Conservation (phyloP, 148 eudicot species). For the Rhododendron vialii region DNA sequence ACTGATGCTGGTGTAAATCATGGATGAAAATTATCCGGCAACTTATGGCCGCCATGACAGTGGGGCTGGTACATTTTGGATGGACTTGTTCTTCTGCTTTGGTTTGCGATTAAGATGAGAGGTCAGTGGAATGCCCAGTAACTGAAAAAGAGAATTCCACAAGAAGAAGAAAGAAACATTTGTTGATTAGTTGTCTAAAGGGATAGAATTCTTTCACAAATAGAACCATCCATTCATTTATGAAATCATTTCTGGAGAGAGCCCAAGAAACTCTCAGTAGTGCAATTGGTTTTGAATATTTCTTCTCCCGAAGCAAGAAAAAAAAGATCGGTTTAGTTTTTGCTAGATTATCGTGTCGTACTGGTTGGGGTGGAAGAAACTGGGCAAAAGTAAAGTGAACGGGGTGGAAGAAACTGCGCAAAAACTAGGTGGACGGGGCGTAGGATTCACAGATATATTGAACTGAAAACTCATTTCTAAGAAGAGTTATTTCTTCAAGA, state of each 20-base stretch:
- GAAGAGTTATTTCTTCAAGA: too few relatives aligned
- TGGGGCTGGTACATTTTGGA: background rate
- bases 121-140: background rate
- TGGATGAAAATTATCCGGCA: background rate
- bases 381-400: background rate
- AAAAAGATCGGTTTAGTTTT: background rate
- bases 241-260: background rate
- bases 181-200: too few relatives aligned
- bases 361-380: background rate
- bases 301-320: background rate
- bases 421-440: background rate
- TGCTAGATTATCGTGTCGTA: background rate
- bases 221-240: too few relatives aligned
- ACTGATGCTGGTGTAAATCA: background rate
- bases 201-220: too few relatives aligned
- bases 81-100: background rate
- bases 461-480: too few relatives aligned
- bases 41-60: background rate
- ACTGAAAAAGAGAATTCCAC: background rate
- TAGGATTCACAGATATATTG: background rate
- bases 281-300: background rate
- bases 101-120: background rate
- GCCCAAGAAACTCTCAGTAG: background rate
- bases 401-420: background rate
- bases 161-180: background rate